phyloP scores from a whole-genome alignment of 2,329 filamentous ascomycete species.

The Alternaria brassicae region DNA sequence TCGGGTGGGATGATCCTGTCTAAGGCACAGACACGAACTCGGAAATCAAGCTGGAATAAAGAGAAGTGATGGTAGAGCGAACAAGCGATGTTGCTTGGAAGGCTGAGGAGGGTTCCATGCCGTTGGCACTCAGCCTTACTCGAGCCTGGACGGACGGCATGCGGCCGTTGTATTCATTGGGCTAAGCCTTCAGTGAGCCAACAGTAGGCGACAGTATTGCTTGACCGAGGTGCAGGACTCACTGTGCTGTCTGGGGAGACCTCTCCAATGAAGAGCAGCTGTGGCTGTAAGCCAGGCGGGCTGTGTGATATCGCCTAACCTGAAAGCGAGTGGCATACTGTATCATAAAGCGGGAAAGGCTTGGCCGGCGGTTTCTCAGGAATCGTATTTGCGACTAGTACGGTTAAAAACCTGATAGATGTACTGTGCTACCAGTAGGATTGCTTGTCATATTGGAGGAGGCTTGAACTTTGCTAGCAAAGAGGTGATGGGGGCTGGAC shows the following conservation, averaged over 20 bases:
- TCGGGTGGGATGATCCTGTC: not conserved
- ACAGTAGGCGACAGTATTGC: slow-evolving; percentile 21
- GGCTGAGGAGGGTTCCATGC: slow-evolving; percentile 4
- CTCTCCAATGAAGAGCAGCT: slow-evolving; percentile 26
- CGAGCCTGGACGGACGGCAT: slow-evolving; percentile 10
- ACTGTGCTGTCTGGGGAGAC: slow-evolving; percentile 4
- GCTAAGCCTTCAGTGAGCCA: slow-evolving; percentile 20
- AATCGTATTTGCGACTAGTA: slow-evolving; percentile 20
- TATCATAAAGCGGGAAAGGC: slow-evolving; percentile 18
- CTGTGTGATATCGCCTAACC: slow-evolving; percentile 23
- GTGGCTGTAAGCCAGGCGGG: slow-evolving; percentile 30
- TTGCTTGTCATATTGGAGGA: not conserved
- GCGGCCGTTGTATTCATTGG: slow-evolving; percentile 11
- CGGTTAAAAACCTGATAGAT: slow-evolving; percentile 19
- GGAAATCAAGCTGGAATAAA: not conserved
- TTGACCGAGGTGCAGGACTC: slow-evolving; percentile 26
- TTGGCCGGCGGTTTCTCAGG: slow-evolving; percentile 20
- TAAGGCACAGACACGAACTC: slow-evolving; percentile 1
- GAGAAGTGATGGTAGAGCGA: slow-evolving; percentile 6
- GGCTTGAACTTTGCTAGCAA: not conserved
- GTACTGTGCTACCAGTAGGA: slow-evolving; percentile 13
- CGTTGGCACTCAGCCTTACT: slow-evolving; percentile 23
- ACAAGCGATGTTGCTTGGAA: slow-evolving; percentile 12
- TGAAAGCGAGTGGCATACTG: slow-evolving; percentile 12
- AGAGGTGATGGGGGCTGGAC: not conserved